Conservation (phyloP, 1,139 yeast species). For the Torulaspora pretoriensis region DNA sequence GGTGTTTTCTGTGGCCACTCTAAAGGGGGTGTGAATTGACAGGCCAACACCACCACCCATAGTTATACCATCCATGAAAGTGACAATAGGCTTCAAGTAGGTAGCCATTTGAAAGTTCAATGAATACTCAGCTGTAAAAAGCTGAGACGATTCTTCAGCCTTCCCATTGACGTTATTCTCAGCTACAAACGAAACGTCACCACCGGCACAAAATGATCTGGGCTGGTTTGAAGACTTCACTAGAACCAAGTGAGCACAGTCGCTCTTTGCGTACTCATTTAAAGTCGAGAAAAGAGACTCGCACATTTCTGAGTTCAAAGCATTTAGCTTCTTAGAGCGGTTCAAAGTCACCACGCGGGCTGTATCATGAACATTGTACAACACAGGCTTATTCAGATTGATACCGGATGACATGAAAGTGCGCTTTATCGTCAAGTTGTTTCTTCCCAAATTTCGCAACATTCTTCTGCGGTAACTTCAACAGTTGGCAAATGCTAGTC, state of each 20-base stretch:
- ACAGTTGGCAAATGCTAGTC: neutral
- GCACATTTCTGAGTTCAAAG: conserved; percentile 78
- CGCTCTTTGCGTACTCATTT: conserved; percentile 69
- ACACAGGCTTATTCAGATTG: conserved; percentile 11
- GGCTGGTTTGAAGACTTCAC: conserved; percentile 53
- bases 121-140: conserved; percentile 77
- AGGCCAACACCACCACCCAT: conserved; percentile 99
- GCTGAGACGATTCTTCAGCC: conserved; percentile 48
- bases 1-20: conserved; percentile 87
- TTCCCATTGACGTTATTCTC: conserved; percentile 47
- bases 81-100: conserved; percentile 76
- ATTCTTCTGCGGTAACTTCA: neutral
- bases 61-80: conserved; percentile 86
- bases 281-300: conserved; percentile 68
- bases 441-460: conserved; percentile 9
- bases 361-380: conserved; percentile 37
- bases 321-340: conserved; percentile 79
- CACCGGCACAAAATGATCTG: conserved; percentile 76
- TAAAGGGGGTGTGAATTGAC: conserved; percentile 87
- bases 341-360: conserved; percentile 76
- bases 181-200: conserved; percentile 83
- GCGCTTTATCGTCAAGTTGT: conserved; percentile 3
- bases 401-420: conserved; percentile 12
- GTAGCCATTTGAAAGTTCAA: conserved; percentile 77
- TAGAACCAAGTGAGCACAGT: conserved; percentile 59